Conservation (phyloP, 2,329 filamentous ascomycete species). For the Pseudogymnoascus sp. region DNA sequence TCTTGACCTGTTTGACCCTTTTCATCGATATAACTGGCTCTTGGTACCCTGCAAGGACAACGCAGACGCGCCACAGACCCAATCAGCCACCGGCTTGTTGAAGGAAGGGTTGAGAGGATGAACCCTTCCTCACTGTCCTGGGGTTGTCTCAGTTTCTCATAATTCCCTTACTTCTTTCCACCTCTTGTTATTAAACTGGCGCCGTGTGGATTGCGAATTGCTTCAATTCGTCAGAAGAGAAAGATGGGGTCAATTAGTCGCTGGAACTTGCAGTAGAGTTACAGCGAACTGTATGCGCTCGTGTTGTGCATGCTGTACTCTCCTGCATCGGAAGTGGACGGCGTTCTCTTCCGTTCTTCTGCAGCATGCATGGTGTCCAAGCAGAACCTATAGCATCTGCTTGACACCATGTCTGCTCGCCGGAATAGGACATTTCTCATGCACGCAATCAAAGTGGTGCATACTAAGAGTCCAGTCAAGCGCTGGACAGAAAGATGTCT, state of each 20-base stretch:
- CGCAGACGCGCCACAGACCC: constrained; percentile 1
- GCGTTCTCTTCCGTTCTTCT: constrained; percentile 9
- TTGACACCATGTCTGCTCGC: not conserved
- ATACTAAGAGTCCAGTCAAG: constrained; percentile 5
- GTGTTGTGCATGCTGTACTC: constrained; percentile 9
- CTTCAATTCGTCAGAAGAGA: not conserved
- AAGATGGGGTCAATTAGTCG: not conserved
- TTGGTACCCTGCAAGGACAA: constrained; percentile 10
- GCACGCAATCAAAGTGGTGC: constrained; percentile 9
- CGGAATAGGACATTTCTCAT: not conserved
- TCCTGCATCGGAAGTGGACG: constrained; percentile 7
- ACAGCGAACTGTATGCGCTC: constrained; percentile 6
- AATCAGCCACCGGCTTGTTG: constrained; percentile 9
- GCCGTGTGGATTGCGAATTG: not conserved
- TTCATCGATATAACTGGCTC: constrained; percentile 4
- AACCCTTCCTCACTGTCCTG: not conserved
- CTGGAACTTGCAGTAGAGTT: constrained; percentile 1
- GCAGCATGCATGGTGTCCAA: not conserved
- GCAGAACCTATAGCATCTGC: not conserved
- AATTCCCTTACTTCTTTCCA: not conserved
- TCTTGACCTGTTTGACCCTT: not conserved
- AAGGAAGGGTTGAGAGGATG: constrained; percentile 2
- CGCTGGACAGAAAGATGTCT: not conserved
- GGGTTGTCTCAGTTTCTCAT: constrained; percentile 6
- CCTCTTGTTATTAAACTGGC: not conserved